Percentiles rank a stretch among this genome's conserved stretches.
phyloP scores from a whole-genome alignment of 176 grass and related monocot genomes.

The Elaeis guineensis region DNA sequence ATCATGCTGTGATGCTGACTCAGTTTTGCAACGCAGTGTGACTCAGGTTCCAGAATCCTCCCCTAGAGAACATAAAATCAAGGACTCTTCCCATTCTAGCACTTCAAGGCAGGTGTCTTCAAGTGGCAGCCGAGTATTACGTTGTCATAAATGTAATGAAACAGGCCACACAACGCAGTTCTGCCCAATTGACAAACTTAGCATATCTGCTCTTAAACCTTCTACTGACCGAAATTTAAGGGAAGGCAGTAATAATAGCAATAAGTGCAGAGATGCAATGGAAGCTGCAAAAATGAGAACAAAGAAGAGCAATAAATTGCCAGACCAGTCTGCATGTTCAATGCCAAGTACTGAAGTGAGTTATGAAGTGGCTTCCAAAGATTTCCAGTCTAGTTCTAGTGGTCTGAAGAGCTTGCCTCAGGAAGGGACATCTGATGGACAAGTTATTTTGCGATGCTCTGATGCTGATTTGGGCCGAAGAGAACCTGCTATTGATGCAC shows the following conservation, averaged over 20 bases:
- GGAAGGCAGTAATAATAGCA: slow-evolving; percentile 14
- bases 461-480: not conserved
- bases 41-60: slow-evolving; percentile 28
- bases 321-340: slow-evolving; percentile 25
- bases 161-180: slow-evolving; percentile 59
- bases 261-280: slow-evolving; percentile 21
- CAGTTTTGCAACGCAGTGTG: slow-evolving; percentile 17
- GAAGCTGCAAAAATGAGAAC: slow-evolving; percentile 23
- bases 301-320: slow-evolving; percentile 15
- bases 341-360: slow-evolving; percentile 23
- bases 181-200: slow-evolving; percentile 44
- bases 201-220: slow-evolving; percentile 29
- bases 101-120: slow-evolving; percentile 30
- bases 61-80: slow-evolving; percentile 35
- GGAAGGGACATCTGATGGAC: slow-evolving; percentile 18
- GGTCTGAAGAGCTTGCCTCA: slow-evolving; percentile 14
- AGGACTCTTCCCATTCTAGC: slow-evolving; percentile 18
- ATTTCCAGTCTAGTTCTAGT: slow-evolving; percentile 20
- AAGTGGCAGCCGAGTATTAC: slow-evolving; percentile 13
- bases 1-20: slow-evolving; percentile 37
- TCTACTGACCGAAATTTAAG: no score
- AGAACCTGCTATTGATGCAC: not conserved
- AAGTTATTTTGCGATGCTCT: slow-evolving; percentile 21
- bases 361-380: slow-evolving; percentile 27
- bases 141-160: slow-evolving; percentile 76